phyloP scores from a whole-genome alignment of 2,329 filamentous ascomycete genomes.

The Endocalyx cinctus region DNA sequence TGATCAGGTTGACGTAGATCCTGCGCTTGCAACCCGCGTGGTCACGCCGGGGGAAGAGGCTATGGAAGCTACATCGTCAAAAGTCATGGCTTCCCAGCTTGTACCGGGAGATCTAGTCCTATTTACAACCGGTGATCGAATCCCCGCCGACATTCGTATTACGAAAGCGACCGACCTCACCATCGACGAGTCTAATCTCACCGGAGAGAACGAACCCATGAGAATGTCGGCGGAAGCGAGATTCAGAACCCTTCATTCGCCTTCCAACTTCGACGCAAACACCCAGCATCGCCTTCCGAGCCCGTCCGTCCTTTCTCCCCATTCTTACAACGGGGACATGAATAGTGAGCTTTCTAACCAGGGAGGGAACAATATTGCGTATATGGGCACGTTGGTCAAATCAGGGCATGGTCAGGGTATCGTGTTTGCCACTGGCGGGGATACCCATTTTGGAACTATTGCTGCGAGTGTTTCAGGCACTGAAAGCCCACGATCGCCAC shows the following conservation, averaged over 20 bases:
- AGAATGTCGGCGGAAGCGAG: conserved; percentile 65
- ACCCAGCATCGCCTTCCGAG: conserved; percentile 31
- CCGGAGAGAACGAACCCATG: conserved; percentile 93
- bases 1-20: conserved; percentile 43
- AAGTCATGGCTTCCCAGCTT: conserved; percentile 79
- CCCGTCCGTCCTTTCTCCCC: conserved; percentile 44
- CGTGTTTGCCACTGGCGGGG: conserved; percentile 91
- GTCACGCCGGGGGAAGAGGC: conserved; percentile 58
- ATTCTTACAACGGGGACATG: conserved; percentile 52
- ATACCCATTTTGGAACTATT: conserved; percentile 94
- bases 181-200: conserved; percentile 95
- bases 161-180: conserved; percentile 84
- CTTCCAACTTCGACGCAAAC: conserved; percentile 22
- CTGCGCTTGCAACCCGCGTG: conserved; percentile 40
- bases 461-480: conserved; percentile 92
- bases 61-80: conserved; percentile 70
- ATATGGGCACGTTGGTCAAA: conserved; percentile 95
- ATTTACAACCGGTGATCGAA: conserved; percentile 93
- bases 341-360: conserved; percentile 65
- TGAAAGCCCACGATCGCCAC: conserved; percentile 87
- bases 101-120: conserved; percentile 91
- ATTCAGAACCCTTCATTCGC: conserved; percentile 24
- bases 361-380: conserved; percentile 85
- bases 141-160: conserved; percentile 92
- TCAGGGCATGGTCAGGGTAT: conserved; percentile 94